Evolutionary conservation across 2,329 filamentous ascomycete genomes (phyloP).

Genomic region (Neoscytalidium dimidiatum): DNA sequence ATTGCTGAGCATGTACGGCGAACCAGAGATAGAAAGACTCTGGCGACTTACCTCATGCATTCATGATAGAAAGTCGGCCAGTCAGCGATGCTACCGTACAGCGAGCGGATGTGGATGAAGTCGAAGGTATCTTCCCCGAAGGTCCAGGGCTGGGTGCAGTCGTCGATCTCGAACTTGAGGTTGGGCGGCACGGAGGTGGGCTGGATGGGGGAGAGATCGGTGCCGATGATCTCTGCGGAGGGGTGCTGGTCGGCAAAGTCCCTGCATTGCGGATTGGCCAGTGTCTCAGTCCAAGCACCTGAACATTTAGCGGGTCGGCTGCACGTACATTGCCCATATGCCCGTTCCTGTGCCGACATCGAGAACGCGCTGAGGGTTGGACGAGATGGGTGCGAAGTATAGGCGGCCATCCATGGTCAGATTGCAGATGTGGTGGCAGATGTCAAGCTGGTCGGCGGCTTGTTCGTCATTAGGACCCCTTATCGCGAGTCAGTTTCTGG

Average conservation of each 20-base stretch:
- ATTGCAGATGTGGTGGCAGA: constrained; percentile 41
- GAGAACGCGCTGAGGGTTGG: constrained; percentile 26
- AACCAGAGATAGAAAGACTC: constrained; percentile 27
- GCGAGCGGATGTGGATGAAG: constrained; percentile 27
- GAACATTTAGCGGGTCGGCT: too few species aligned
- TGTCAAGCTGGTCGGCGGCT: constrained; percentile 39
- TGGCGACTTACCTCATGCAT: constrained; percentile 22
- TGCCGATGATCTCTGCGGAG: constrained; percentile 41
- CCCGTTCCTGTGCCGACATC: constrained; percentile 37
- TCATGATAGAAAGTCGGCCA: constrained; percentile 29
- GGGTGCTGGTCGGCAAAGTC: constrained; percentile 36
- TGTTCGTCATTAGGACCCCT: constrained; percentile 39
- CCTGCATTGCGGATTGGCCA: background rate
- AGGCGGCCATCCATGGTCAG: constrained; percentile 38
- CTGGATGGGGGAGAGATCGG: constrained; percentile 50
- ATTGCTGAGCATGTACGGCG: constrained; percentile 47
- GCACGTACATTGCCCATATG: constrained; percentile 32
- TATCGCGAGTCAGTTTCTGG: too few species aligned
- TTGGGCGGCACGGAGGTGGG: constrained; percentile 51
- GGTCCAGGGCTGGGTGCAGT: constrained; percentile 41
- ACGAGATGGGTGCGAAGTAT: constrained; percentile 35
- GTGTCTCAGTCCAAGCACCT: too few species aligned
- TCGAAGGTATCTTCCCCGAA: constrained; percentile 28
- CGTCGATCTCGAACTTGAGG: constrained; percentile 53
- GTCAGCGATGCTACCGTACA: constrained; percentile 29